Percentiles rank a stretch among this genome's conserved stretches.
phyloP scores from a whole-genome alignment of 2,329 filamentous ascomycete genomes.

The Fonsecaea nubica region DNA sequence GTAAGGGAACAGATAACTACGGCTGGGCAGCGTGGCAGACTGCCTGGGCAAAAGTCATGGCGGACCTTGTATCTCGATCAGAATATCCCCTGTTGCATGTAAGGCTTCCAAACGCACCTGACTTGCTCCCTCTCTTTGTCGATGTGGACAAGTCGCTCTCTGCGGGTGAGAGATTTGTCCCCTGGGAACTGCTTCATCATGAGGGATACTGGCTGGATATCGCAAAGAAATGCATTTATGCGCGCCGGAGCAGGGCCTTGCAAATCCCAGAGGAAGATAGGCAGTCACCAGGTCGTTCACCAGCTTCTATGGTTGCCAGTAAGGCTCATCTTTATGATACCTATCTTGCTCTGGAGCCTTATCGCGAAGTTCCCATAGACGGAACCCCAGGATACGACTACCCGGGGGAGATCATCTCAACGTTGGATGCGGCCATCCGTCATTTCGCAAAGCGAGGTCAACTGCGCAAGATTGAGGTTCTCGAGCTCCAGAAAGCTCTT shows the following conservation, averaged over 20 bases:
- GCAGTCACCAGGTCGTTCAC: conserved; percentile 60
- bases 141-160: conserved; percentile 59
- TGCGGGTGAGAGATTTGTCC: conserved; percentile 57
- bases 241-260: conserved; percentile 58
- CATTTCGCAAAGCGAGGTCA: conserved; percentile 63
- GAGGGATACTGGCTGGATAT: conserved; percentile 67
- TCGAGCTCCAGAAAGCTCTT: conserved; percentile 62
- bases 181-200: conserved; percentile 67
- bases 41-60: conserved; percentile 69
- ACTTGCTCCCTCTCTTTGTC: conserved; percentile 48
- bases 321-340: conserved; percentile 64
- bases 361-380: conserved; percentile 59
- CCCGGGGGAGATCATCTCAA: conserved; percentile 56
- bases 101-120: conserved; percentile 39
- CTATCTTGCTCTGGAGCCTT: conserved; percentile 65
- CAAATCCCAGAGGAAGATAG: conserved; percentile 67
- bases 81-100: conserved; percentile 52
- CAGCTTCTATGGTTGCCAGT: conserved; percentile 61
- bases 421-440: conserved; percentile 55
- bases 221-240: conserved; percentile 59
- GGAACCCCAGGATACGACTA: conserved; percentile 58
- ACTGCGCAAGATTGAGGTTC: conserved; percentile 59
- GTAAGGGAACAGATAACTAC: conserved; percentile 85
- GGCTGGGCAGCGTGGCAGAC: conserved; percentile 95
- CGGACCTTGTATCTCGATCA: conserved; percentile 62